Evolutionary conservation across 352 stramenopile genomes (phyloP), one percentile per base, ranked within the genome.

Genomic region (Pythium grandisporangium): DNA sequence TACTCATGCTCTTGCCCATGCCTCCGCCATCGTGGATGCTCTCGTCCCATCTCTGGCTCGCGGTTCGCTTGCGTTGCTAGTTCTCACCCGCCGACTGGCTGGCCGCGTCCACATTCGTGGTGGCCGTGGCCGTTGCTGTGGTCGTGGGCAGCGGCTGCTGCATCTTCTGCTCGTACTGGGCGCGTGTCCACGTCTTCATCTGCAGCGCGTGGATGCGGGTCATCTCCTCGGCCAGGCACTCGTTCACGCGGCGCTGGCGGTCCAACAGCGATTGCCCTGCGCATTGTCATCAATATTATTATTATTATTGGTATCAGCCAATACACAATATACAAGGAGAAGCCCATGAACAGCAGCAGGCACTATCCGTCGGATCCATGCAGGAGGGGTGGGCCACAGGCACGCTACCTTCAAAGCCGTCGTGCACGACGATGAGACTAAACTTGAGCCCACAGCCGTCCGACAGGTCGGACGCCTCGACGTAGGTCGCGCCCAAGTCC

Each of bases 371-470:
- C n/a, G n/a, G n/a, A n/a, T n/a, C n/a, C n/a, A n/a, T n/a, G n/a
- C n/a, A n/a, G n/a, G n/a, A n/a, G n/a, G n/a, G n/a, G n/a, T n/a
- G n/a, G n/a, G n/a, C n/a, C n/a, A n/a, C n/a, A n/a, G n/a, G n/a
- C n/a, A n/a, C n/a, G n/a, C n/a, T 46, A 74, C 75, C 79, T 69
- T 90, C 71, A 37, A 92, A 92, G 37, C 67, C 71, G 35, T 69
- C 68, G 55, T 84, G 71, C 25, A 92, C 79, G 37, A 92, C 72
- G 36, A 92, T 70, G 33, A 90, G 54, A 45, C 76, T 90, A 55
- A 88, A 92, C 51, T 89, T 89, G 48, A 61, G 81, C 24, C 77
- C 77, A 48, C 79, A 92, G 24, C 79, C 79, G 38, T 90, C 79
- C 34, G 79, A 92, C 17, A 87, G 55, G 45, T 92, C 79, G 37